Evolutionary conservation across 2,329 filamentous ascomycete species (phyloP).

Genomic region (Penicillium sp.): DNA sequence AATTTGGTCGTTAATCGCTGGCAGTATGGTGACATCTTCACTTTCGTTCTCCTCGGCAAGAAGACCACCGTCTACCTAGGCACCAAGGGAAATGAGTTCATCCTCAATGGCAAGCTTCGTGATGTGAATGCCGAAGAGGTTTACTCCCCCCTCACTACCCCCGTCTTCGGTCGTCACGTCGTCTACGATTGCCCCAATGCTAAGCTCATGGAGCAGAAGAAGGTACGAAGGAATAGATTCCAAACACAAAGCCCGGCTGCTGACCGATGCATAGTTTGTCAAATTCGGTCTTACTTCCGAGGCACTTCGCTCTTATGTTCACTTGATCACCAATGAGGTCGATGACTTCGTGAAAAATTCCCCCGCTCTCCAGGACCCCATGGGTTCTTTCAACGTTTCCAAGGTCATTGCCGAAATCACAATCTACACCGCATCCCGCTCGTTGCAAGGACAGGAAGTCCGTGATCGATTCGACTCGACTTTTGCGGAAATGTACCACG

Average conservation of each 20-base stretch:
- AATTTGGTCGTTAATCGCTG: not conserved
- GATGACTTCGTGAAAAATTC: conserved; percentile 69
- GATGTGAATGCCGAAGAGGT: conserved; percentile 90
- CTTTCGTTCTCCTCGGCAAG: conserved; percentile 82
- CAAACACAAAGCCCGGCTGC: not conserved
- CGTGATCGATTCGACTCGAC: conserved; percentile 76
- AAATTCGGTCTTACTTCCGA: conserved; percentile 64
- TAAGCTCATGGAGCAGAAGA: conserved; percentile 96
- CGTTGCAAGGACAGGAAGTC: conserved; percentile 80
- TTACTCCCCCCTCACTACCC: conserved; percentile 71
- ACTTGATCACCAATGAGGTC: conserved; percentile 74
- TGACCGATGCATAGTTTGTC: conserved; percentile 51
- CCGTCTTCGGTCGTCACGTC: conserved; percentile 78
- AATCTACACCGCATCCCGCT: conserved; percentile 84
- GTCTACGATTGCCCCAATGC: conserved; percentile 89
- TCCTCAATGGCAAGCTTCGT: conserved; percentile 85
- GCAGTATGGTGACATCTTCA: conserved; percentile 85
- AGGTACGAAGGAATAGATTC: conserved; percentile 54
- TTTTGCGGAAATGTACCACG: conserved; percentile 80
- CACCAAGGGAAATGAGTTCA: conserved; percentile 82
- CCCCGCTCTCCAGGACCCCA: conserved; percentile 65
- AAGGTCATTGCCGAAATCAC: conserved; percentile 81
- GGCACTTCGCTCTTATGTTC: conserved; percentile 69
- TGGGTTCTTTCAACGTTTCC: conserved; percentile 69
- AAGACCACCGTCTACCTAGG: conserved; percentile 86